Percentiles rank a stretch among this genome's conserved stretches.
Evolutionary conservation across 345 rosid genomes (phyloP).

Genomic region (Arabis hirsuta): DNA sequence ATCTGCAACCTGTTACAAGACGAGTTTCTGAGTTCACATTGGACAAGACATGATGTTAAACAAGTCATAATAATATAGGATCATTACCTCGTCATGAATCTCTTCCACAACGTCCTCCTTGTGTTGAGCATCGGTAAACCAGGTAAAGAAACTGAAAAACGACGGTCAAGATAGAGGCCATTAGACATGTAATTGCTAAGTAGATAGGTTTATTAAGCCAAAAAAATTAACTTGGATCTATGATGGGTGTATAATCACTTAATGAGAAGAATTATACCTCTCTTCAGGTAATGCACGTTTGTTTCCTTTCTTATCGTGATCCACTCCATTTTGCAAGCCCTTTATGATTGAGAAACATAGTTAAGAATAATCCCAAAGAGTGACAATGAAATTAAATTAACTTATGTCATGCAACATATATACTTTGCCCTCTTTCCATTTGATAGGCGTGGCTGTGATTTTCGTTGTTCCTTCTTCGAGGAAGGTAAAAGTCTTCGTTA

Average conservation of each 20-base stretch:
- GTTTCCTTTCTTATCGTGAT: slow-evolving; percentile 86
- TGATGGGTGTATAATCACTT: slow-evolving; percentile 5
- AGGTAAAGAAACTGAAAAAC: slow-evolving; percentile 78
- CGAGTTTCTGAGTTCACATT: slow-evolving; percentile 25
- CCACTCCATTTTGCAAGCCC: slow-evolving; percentile 83
- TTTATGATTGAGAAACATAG: slow-evolving; percentile 43
- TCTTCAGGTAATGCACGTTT: slow-evolving; percentile 75
- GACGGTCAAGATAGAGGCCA: slow-evolving; percentile 10
- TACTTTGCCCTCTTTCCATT: slow-evolving; percentile 94
- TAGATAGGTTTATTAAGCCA: neutral
- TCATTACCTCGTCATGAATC: slow-evolving; percentile 72
- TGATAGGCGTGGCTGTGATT: slow-evolving; percentile 71
- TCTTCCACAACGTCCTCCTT: slow-evolving; percentile 66
- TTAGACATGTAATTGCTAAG: neutral
- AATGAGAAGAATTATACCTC: slow-evolving; percentile 49
- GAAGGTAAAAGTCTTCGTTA: slow-evolving; percentile 79
- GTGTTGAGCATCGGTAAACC: slow-evolving; percentile 68
- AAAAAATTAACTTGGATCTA: too few relatives aligned
- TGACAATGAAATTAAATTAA: slow-evolving; percentile 8
- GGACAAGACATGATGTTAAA: slow-evolving; percentile 14
- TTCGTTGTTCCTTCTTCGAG: slow-evolving; percentile 81
- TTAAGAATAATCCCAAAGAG: slow-evolving; percentile 9
- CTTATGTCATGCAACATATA: too few relatives aligned
- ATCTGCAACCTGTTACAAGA: slow-evolving; percentile 74
- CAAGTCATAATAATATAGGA: neutral